Evolutionary conservation across 2,329 filamentous ascomycete genomes (phyloP).

Genomic region (Penicillium hordei): DNA sequence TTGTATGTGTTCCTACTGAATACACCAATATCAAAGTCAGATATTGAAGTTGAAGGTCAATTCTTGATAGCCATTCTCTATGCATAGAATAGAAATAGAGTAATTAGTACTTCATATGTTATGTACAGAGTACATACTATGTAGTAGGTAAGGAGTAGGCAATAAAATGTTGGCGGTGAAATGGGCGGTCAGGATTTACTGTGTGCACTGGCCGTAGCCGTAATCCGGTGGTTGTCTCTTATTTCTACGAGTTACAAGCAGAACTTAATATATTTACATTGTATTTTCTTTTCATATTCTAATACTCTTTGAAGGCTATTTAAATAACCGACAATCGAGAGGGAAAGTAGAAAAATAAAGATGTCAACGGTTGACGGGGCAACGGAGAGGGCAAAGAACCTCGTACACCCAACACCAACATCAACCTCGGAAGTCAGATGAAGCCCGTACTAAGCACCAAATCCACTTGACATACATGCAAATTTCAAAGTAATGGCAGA

Average conservation of each 20-base stretch:
- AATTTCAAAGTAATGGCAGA: constrained; percentile 27
- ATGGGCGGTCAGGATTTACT: neutral
- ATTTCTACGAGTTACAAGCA: no score
- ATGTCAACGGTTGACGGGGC: constrained; percentile 4
- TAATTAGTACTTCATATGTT: no score
- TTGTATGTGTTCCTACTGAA: no score
- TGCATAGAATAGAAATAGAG: neutral
- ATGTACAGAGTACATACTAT: no score
- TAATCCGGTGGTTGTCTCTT: neutral
- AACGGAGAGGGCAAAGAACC: constrained; percentile 1
- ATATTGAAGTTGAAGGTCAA: neutral
- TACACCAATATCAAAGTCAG: neutral
- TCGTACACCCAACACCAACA: neutral
- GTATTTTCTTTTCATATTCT: neutral
- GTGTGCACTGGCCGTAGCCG: neutral
- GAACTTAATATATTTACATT: neutral
- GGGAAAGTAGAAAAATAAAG: neutral
- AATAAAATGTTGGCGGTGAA: neutral
- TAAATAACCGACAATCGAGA: neutral
- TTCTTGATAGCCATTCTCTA: neutral
- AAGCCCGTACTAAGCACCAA: neutral
- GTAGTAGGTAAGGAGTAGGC: no score
- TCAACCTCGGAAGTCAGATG: neutral
- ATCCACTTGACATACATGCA: neutral
- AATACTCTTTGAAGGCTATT: neutral